Evolutionary conservation across 148 eudicot species (phyloP), one percentile per base, ranked within the genome.

Genomic region (Camellia sinensis): DNA sequence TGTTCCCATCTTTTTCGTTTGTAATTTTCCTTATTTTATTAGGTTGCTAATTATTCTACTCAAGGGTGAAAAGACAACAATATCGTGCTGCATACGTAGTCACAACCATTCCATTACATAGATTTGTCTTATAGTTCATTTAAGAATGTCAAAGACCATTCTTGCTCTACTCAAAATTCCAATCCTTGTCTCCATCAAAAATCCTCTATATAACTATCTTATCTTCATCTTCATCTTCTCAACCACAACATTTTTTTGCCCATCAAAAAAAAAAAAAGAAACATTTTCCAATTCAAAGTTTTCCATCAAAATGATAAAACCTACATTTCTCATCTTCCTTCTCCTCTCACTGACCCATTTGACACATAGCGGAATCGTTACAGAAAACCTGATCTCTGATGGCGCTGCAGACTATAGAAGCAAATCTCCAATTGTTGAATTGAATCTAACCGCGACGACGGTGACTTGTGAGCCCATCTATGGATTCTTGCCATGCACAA

Each of bases 401-500:
- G 54, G 67, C 5, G 57, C 41, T 15, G 67, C 2, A 5, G 4
- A 5, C 17, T 3, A 46, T 22, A 44, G 40, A 19, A 19, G 15
- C 37, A 59, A 2, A 60, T 43, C 54, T n/a, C 14, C 54, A 22
- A n/a, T 75, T 60, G 18, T 19, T 6, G 29, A 75, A 11, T 45
- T 61, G 78, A 75, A 75, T 9, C 61, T 22, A 11, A 14, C 63
- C 3, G 9, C 62, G 11, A 76, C 78, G 18, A 12, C 85, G 21
- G 85, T 77, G 78, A 84, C 82, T 6, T 87, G 89, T 45, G 81
- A 84, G 72, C 87, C 85, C 3, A 48, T 66, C n/a, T 87, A 87
- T 7, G 89, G 87, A 5, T 78, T 87, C 78, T 74, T 87, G 82
- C 89, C 89, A 15, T 87, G 89, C 79, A 82, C 89, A 19, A 80